Evolutionary conservation across 2,329 filamentous ascomycete genomes (phyloP), one percentile per base, ranked within the genome.

Genomic region (Phaeosphaeria sp.): DNA sequence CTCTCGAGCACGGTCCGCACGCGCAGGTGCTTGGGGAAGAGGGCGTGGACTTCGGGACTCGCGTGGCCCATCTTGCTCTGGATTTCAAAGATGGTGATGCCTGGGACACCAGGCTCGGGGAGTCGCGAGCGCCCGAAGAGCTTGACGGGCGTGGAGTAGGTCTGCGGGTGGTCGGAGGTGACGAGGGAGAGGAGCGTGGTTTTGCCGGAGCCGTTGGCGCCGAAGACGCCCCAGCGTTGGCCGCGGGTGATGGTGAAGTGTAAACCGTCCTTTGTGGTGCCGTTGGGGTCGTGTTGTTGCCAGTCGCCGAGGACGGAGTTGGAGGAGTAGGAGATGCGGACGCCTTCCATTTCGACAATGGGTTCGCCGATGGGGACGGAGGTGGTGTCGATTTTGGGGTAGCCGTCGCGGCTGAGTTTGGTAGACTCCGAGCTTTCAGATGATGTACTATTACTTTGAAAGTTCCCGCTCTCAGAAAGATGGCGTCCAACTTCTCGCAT

Each of bases 141-240:
- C 66, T 87, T 89, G 59, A 99, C 89, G 0, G 94, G 93, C 22
- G 93, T 86, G 0, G 91, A 92, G 75, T 98, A 99, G 0, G 93
- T 89, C 76, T 98, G 94, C 0, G 95, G 95, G 69, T 99, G 95
- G 71, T 99, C 95, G 1, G 94, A 98, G 58, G 92, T 96, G 57
- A 99, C 91, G 6, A 99, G 84, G 5, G 93, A 95, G 25, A 98
- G 86, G 40, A 99, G 84, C 0, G 95, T 99, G 0, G 95, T 99
- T 81, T 99, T 99, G 18, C 95, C 95, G 0, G 92, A 97, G 13
- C 91, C 95, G 68, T 99, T 98, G 30, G 93, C 90, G 0, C 95
- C 95, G 71, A 99, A 95, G 18, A 98, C 86, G 2, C 91, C 94
- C 91, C 93, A 97, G 61, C 93, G 87, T 74, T 97, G 88, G 22